Conservation (phyloP, 352 stramenopile genomes). For the Phytophthora uliginosa region DNA sequence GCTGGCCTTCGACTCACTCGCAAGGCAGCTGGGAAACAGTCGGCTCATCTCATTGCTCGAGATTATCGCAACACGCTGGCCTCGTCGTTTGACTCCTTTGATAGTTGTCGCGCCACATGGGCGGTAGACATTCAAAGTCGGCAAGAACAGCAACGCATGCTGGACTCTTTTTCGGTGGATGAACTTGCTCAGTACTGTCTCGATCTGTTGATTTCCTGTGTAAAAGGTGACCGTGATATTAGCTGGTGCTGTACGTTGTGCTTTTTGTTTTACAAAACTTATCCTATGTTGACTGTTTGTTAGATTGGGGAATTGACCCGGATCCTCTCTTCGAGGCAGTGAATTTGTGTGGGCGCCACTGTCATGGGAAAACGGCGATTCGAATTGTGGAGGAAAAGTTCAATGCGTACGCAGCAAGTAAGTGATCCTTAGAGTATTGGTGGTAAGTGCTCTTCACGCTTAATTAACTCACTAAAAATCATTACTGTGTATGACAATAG, state of each 20-base stretch:
- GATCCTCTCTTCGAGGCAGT: constrained; percentile 74
- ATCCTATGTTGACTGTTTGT: constrained; percentile 1
- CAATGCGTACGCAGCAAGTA: constrained; percentile 54
- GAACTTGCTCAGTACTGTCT: constrained; percentile 63
- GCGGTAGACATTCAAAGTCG: constrained; percentile 42
- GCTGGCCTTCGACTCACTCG: constrained; percentile 46
- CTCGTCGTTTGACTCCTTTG: constrained; percentile 49
- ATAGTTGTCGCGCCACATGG: constrained; percentile 62
- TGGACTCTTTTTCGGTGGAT: constrained; percentile 46
- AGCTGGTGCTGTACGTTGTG: background rate
- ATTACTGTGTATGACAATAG: constrained; percentile 14
- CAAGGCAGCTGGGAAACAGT: constrained; percentile 44
- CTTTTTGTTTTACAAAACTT: constrained; percentile 2
- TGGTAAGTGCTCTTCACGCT: background rate
- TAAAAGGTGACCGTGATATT: constrained; percentile 53
- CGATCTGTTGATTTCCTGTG: constrained; percentile 57
- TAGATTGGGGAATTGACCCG: constrained; percentile 76
- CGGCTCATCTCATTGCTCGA: constrained; percentile 57
- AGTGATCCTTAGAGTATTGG: background rate
- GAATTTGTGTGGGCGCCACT: constrained; percentile 70
- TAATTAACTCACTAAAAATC: background rate
- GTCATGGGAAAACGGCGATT: constrained; percentile 52
- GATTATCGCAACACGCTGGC: constrained; percentile 53
- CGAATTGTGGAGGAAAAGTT: constrained; percentile 60
- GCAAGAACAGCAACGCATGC: constrained; percentile 27